Percentiles rank a stretch among this genome's conserved stretches.
Conservation (phyloP, 495 filamentous ascomycete genomes). For the Trichoderma asperelloides region DNA sequence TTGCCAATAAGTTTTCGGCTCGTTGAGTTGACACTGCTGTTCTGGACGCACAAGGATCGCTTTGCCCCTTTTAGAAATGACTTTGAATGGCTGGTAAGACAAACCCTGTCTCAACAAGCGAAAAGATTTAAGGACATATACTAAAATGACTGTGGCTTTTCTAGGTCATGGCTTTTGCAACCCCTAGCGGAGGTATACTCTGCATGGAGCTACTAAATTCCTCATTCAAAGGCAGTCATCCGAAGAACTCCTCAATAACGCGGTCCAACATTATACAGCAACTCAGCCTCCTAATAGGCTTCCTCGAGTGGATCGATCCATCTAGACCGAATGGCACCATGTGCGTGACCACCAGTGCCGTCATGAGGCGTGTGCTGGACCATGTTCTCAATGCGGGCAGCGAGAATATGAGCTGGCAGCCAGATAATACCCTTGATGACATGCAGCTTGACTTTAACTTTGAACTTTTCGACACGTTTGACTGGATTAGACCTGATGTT, state of each 20-base stretch:
- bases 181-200: slow-evolving; percentile 50
- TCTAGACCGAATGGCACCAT: slow-evolving; percentile 44
- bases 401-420: background rate
- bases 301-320: slow-evolving; percentile 46
- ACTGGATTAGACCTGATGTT: slow-evolving; percentile 21
- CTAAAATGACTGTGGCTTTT: background rate
- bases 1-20: slow-evolving; percentile 44
- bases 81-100: slow-evolving; percentile 11
- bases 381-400: slow-evolving; percentile 28
- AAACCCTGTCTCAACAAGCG: background rate
- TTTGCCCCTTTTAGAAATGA: slow-evolving; percentile 38
- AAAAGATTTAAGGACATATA: background rate
- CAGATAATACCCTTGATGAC: background rate
- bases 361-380: slow-evolving; percentile 39
- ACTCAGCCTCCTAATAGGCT: slow-evolving; percentile 52
- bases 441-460: slow-evolving; percentile 18
- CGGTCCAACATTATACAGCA: slow-evolving; percentile 55
- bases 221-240: slow-evolving; percentile 13
- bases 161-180: slow-evolving; percentile 41
- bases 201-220: slow-evolving; percentile 37
- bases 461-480: slow-evolving; percentile 26
- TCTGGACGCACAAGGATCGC: slow-evolving; percentile 39
- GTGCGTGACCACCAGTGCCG: slow-evolving; percentile 33
- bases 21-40: slow-evolving; percentile 27
- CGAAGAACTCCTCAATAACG: slow-evolving; percentile 31